A percentile compares a stretch with the other conserved stretches of the same genome.
Conservation (phyloP, 345 rosid genomes). For the Eutrema japonicum region DNA sequence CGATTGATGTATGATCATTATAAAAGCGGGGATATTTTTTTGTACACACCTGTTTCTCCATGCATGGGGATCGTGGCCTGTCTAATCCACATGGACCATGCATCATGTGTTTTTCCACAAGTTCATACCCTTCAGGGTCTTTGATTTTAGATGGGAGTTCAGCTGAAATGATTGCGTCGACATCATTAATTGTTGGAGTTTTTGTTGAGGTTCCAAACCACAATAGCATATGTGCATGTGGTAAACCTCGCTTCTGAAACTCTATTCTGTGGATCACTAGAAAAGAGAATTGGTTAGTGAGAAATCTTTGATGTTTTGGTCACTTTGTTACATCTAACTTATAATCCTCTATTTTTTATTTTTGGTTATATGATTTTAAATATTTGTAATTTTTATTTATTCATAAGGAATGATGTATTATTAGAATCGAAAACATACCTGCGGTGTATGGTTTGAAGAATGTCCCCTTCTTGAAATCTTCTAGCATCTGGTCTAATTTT, state of each 20-base stretch:
- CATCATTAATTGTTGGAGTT: background rate
- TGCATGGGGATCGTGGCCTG: background rate
- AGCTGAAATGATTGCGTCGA: background rate
- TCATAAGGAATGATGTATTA: too few species aligned
- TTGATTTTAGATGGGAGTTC: background rate
- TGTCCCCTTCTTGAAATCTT: too few species aligned
- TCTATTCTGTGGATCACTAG: background rate
- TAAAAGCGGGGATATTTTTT: background rate
- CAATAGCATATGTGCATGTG: background rate
- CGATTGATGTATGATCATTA: background rate
- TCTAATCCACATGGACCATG: background rate
- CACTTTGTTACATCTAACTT: too few species aligned
- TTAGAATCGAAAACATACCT: too few species aligned
- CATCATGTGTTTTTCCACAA: background rate
- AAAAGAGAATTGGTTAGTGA: background rate
- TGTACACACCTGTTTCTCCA: background rate
- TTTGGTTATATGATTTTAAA: too few species aligned
- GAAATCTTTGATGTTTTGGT: too few species aligned
- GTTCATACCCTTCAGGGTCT: background rate
- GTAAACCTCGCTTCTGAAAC: background rate
- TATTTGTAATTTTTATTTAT: too few species aligned
- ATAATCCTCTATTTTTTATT: too few species aligned
- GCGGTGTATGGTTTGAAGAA: too few species aligned
- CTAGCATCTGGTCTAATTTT: too few species aligned
- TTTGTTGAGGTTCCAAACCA: background rate